phyloP scores from a whole-genome alignment of 768 basidiomycete species.

The Collybia mongolica region DNA sequence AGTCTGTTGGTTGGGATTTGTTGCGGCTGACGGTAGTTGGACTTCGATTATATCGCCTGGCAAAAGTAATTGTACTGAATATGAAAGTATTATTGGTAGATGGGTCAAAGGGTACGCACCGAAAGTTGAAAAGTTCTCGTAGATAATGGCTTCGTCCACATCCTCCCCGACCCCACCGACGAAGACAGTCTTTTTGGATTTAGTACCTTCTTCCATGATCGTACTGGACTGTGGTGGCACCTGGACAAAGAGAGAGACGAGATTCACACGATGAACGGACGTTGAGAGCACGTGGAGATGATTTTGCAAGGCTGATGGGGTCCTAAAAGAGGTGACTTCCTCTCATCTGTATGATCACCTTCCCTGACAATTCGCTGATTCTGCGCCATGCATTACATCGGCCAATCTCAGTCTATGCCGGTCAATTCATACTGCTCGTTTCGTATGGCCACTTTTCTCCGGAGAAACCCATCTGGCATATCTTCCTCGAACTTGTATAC shows the following conservation, averaged over 20 bases:
- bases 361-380: neutral
- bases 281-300: conserved; percentile 24
- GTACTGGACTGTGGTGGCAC: neutral
- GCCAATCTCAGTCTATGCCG: conserved; percentile 5
- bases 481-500: neutral
- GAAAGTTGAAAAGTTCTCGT: conserved; percentile 84
- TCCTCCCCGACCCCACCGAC: conserved; percentile 83
- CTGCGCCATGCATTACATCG: neutral
- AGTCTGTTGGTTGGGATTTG: conserved; percentile 63
- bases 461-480: conserved; percentile 5
- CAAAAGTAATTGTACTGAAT: conserved; percentile 5
- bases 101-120: conserved; percentile 46
- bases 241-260: conserved; percentile 27
- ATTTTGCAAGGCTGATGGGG: conserved; percentile 8
- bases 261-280: conserved; percentile 41
- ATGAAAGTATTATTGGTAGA: neutral
- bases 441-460: conserved; percentile 3
- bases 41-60: conserved; percentile 92
- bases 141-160: conserved; percentile 73
- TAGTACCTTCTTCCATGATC: conserved; percentile 78
- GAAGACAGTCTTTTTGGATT: conserved; percentile 84
- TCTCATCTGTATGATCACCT: conserved; percentile 18
- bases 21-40: conserved; percentile 77
- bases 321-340: conserved; percentile 19
- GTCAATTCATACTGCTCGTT: conserved; percentile 4